Base-by-base conservation (phyloP, 1,284 basidiomycete genomes). In the Rhodotorula sp. region DNA sequence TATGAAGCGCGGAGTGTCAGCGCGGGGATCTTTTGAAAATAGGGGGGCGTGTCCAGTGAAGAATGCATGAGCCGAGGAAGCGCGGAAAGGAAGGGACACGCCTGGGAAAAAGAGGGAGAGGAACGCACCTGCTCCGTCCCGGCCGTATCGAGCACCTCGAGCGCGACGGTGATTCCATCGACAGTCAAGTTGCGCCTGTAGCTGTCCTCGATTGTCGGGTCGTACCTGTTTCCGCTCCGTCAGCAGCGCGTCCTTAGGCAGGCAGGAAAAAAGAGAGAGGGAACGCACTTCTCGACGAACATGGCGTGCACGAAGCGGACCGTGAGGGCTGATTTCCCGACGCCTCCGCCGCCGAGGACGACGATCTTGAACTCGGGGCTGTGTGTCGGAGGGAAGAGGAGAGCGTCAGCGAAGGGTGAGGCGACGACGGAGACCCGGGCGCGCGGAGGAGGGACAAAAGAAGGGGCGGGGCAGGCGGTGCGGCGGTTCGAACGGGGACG, bases 61-160 rank as follows among this genome's bases (percentile, higher is more conserved):
- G n/a, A n/a, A n/a, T n/a, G n/a, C n/a, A n/a, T n/a, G 21, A 44
- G 37, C 9, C 19, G 22, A 59, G 44, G 44, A 29, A 41, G 13
- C 44, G 4, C 36, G 34, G 25, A 6, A 22, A 21, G 48, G 36
- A 57, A 32, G 44, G 44, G 29, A n/a, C 60, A 12, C 10, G 25
- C 12, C 12, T n/a, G 48, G 48, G 25, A 4, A 13, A 21, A 8
- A 53, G 17, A 29, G 29, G 13, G 19, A 51, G 12, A 29, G n/a
- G n/a, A 27, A 53, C 73, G 41, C 48, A 78, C 80, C 71, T 92
- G 92, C 79, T 91, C 91, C n/a, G 89, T 89, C 21, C 93, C 92
- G 29, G 93, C 93, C 22, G 93, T 95, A 80, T 95, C 93, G 67
- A 94, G 58, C 51, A 95, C 88, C 79, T 95, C 91, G 68, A 94